These are phyloP conservation scores for Colletotrichum eremochloae DNA, from an alignment of 2,329 filamentous ascomycete species.

Conservation along the genomic window DNA sequence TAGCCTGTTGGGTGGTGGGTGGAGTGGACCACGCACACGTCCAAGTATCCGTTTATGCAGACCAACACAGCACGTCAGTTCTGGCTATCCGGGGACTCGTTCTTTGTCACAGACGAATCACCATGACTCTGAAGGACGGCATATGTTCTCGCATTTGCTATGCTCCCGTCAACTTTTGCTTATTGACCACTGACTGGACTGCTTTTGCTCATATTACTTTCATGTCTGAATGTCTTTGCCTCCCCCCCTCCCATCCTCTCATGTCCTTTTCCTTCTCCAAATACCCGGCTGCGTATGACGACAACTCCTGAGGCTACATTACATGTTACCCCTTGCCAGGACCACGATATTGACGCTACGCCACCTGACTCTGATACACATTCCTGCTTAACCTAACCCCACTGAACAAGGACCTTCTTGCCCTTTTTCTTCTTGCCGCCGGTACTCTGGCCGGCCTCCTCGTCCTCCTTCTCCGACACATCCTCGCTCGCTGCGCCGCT, in stretches of 20 bases:
- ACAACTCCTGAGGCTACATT: background rate
- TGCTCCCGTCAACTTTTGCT: background rate
- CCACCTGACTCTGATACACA: background rate
- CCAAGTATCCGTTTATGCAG: background rate
- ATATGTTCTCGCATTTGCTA: background rate
- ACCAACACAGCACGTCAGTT: no score
- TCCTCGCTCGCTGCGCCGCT: slow-evolving; percentile 46
- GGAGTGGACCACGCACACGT: no score
- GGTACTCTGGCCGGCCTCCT: slow-evolving; percentile 45
- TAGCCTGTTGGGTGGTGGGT: background rate
- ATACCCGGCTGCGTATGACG: background rate
- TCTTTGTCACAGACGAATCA: background rate
- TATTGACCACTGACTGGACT: background rate
- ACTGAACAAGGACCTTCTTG: slow-evolving; percentile 72
- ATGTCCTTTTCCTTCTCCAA: background rate
- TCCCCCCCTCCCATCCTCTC: no score
- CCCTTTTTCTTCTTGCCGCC: slow-evolving; percentile 68
- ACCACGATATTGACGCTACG: background rate
- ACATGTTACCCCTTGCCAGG: background rate
- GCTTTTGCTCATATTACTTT: background rate
- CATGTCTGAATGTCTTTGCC: background rate
- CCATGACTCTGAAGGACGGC: background rate
- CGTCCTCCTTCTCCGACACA: slow-evolving; percentile 47
- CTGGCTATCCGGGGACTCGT: slow-evolving; percentile 1
- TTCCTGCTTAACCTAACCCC: slow-evolving; percentile 64